Base-by-base conservation (phyloP, 2,329 filamentous ascomycete genomes). In the Calcarisporium arbuscula region DNA sequence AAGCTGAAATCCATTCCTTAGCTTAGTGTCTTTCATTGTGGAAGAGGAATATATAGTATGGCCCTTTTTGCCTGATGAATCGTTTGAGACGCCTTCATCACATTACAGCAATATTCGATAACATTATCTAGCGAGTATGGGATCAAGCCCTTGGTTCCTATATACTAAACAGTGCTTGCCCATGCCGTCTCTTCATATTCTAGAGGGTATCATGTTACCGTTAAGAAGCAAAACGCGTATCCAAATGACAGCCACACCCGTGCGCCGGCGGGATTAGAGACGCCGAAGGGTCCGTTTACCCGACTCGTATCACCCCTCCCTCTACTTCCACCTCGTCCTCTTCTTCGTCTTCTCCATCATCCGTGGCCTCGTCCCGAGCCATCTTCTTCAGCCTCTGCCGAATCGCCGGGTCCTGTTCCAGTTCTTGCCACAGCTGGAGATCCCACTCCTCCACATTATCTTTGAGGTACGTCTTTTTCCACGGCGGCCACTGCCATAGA, bases 391-490 rank as follows among this genome's bases (percentile, higher is more conserved):
- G 45, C 20, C 62, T 56, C 40, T 62, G 59, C 28, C 51, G 54
- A 7, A 75, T 58, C 0, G 42, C 53, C 2, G 66, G 60, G 30
- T 77, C 67, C 49, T 67, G 62, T 52, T 77, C 73, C 41, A 77
- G 52, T 50, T 77, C 72, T 51, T 77, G 73, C 73, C 73, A 77
- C 6, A 76, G 49, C 47, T 69, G 68, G 4, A 76, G 48, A 11
- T 70, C 62, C 65, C 70, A 70, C 34, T 74, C 66, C 39, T 72
- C 68, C 6, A 62, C 50, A 8, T 58, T 56, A n/a, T 53, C 55
- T 12, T 50, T 47, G n/a, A 47, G 42, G 14, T 25, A 10, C 10
- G 38, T 56, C 49, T 39, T 47, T 28, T 52, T 49, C 65, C 65
- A 68, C 0, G 58, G 63, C 1, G 61, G 62, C 65, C 62, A 67